A percentile compares a stretch with the other conserved stretches of the same genome.
phyloP scores from a whole-genome alignment of 495 filamentous ascomycete genomes.

The Hypoxylon lienhwacheense region DNA sequence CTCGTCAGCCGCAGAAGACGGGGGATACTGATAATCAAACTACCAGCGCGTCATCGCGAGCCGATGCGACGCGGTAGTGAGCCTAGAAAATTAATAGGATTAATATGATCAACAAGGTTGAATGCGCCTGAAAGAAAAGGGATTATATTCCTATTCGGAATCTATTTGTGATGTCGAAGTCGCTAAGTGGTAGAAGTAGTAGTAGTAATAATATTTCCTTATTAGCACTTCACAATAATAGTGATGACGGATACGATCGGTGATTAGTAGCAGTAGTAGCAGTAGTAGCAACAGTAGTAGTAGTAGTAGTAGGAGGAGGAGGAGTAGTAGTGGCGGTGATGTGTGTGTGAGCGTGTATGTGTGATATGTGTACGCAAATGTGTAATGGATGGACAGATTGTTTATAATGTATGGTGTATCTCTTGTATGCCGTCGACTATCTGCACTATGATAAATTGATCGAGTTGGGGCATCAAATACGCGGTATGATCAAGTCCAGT shows the following conservation, averaged over 20 bases:
- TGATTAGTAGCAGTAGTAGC: not conserved
- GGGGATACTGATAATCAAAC: conserved; percentile 12
- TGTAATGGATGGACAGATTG: too few species aligned
- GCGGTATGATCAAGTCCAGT: conserved; percentile 25
- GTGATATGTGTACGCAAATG: too few species aligned
- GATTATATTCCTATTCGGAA: too few species aligned
- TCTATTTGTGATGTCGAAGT: too few species aligned
- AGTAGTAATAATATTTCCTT: too few species aligned
- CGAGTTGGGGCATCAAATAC: conserved; percentile 26
- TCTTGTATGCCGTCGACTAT: not conserved
- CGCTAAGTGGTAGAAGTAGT: too few species aligned
- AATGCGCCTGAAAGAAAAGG: conserved; percentile 15
- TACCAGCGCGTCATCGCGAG: conserved; percentile 37
- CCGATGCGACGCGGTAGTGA: conserved; percentile 23
- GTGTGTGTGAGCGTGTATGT: not conserved
- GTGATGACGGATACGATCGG: not conserved
- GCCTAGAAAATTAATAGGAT: conserved; percentile 7
- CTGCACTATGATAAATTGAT: not conserved
- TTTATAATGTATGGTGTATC: too few species aligned
- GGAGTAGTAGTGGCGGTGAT: not conserved
- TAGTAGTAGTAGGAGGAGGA: not conserved
- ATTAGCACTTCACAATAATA: not conserved
- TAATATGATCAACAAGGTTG: conserved; percentile 5
- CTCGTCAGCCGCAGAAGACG: conserved; percentile 29
- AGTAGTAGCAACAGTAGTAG: not conserved